Evolutionary conservation across 2,329 filamentous ascomycete species (phyloP), one percentile per base, ranked within the genome.

Genomic region (Bipolaris cookei): DNA sequence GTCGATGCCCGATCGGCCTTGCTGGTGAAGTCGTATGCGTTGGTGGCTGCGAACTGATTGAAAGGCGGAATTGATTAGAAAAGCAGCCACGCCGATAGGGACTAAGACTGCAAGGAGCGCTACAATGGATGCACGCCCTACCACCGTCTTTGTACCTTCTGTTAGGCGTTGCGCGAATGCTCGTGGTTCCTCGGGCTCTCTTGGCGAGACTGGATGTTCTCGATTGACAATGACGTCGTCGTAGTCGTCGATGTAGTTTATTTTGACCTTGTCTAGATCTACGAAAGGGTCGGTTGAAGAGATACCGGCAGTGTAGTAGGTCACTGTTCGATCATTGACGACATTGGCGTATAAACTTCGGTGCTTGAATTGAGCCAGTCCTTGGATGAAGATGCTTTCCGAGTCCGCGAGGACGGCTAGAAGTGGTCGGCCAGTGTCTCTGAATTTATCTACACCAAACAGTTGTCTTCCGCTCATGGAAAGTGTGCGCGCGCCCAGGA

Each of bases 391-490:
- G 64, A 97, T 90, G 60, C 90, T 93, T 47, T 89, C 84, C 0
- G 89, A 88, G 63, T 97, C 93, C 5, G 93, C 90, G 28, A 98
- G 82, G 8, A 97, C 83, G 46, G 90, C 84, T 18, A 98, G 83
- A 8, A 98, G 81, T 0, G 93, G 91, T 38, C 88, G 85, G n/a
- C 86, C 88, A 0, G 91, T 96, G 60, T 91, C 87, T 56, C 92
- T 87, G 76, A 97, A 97, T 4, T 84, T 81, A 78, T 98, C 94
- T 58, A 95, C 90, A 54, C 87, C 87, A 74, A 97, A 98, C 8
- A 98, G 82, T 74, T 98, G 94, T 47, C 88, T 84, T 4, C 94
- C 94, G 0, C 92, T 96, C 71, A 86, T 88, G 55, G 91, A 96
- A 4, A 98, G 78, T 0, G 89, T 92, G 54, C 90, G 84, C 1